Base-by-base conservation (phyloP, 306 rosid species). In the Trifolium subterraneum region DNA sequence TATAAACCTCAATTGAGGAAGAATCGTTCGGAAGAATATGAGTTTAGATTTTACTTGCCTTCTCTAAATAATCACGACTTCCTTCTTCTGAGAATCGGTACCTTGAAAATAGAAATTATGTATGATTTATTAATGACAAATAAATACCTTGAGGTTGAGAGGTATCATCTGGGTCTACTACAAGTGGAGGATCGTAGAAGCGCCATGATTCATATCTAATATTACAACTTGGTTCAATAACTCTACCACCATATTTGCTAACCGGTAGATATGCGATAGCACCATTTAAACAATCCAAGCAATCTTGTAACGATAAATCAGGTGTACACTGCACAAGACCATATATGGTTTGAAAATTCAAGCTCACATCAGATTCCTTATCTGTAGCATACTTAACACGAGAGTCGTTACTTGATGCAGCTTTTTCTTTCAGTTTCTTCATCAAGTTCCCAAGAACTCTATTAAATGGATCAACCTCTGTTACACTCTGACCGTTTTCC, bases 311-410 rank as follows among this genome's bases (percentile, higher is more conserved):
- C 0, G 56, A 50, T 47, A 87, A 50, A 58, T 87, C 84, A 9
- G 84, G 84, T 1, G 75, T 67, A 59, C 90, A 84, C 80, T 87
- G 90, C 3, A 23, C 55, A 8, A 73, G 68, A 29, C 70, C 88
- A 20, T 13, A 48, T 41, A 74, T 3, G 1, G 29, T 36, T 3
- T 45, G 14, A 22, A 8, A n/a, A 6, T 11, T 11, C 0, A 9
- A 16, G 5, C 6, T 19, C 0, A 59, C 19, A 29, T 19, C 0
- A 68, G 38, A 5, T 13, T 4, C 39, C 13, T 59, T 27, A 3
- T 1, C 64, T 1, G 19, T 27, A 6, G 38, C 64, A 59, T 12
- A 59, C 39, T 25, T 59, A 12, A 12, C 8, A 5, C 18, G 38
- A 5, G 64, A 59, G n/a, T 59, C 64, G 0, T 29, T 29, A 59